These are phyloP conservation scores for Alternaria triticina DNA, from an alignment of 2,329 filamentous ascomycete genomes.

Conservation along the genomic window DNA sequence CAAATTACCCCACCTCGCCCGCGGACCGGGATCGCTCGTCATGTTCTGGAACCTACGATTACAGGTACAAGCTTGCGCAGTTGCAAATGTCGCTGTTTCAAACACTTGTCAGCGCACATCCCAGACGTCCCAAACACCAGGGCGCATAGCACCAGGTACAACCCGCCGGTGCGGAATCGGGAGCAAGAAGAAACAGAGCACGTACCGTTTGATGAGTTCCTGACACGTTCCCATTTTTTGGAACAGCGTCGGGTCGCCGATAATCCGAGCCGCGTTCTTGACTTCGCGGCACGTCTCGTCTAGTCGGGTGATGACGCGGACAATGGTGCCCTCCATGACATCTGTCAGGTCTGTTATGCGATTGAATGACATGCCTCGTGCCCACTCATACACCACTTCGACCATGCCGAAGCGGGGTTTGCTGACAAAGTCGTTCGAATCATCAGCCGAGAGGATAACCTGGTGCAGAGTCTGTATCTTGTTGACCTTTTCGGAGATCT, in stretches of 20 bases:
- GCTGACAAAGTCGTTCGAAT: constrained; percentile 89
- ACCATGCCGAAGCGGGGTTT: constrained; percentile 89
- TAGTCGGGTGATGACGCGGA: constrained; percentile 88
- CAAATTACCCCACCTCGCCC: not conserved
- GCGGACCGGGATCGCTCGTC: not conserved
- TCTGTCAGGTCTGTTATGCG: constrained; percentile 96
- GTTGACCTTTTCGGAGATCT: constrained; percentile 92
- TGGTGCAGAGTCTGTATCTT: constrained; percentile 87
- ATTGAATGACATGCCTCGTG: constrained; percentile 96
- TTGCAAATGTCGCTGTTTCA: constrained; percentile 49
- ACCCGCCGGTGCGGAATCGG: not conserved
- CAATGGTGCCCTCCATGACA: constrained; percentile 96
- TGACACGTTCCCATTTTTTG: constrained; percentile 97
- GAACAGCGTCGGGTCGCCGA: constrained; percentile 91
- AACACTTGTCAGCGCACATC: constrained; percentile 3
- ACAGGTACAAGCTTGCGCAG: constrained; percentile 50
- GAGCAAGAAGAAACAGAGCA: constrained; percentile 45
- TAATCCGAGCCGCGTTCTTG: constrained; percentile 93
- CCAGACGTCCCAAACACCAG: not conserved
- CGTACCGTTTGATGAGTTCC: constrained; percentile 96
- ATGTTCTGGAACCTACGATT: constrained; percentile 13
- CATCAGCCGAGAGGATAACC: constrained; percentile 87
- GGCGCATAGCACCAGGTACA: not conserved
- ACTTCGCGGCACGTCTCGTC: constrained; percentile 98
- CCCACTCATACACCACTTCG: constrained; percentile 99